Conservation (phyloP, 1,284 basidiomycete species). For the Leccinum variabile region DNA sequence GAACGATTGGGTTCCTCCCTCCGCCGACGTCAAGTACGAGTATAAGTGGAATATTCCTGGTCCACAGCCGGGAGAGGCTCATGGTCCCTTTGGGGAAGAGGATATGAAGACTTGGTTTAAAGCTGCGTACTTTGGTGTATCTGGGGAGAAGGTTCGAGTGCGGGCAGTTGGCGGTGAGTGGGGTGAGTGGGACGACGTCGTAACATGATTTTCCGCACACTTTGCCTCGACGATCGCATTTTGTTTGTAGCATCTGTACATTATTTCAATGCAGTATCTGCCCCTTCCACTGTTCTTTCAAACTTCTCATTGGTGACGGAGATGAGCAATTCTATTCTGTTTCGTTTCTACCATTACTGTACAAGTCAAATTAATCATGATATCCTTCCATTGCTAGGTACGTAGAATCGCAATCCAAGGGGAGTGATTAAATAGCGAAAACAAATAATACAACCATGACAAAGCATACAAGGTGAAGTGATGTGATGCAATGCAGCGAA, state of each 20-base stretch:
- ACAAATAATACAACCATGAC: constrained; percentile 27
- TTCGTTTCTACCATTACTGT: background rate
- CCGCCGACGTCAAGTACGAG: constrained; percentile 73
- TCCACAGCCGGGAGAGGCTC: constrained; percentile 52
- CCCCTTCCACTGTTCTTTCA: background rate
- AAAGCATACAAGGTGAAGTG: constrained; percentile 25
- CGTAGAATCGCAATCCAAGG: constrained; percentile 15
- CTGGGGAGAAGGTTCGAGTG: constrained; percentile 73
- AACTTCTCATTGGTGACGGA: background rate
- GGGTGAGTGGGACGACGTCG: constrained; percentile 66
- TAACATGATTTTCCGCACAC: constrained; percentile 39
- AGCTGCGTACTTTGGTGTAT: constrained; percentile 72
- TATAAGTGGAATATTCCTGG: constrained; percentile 72
- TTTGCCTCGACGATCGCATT: background rate
- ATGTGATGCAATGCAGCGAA: constrained; percentile 11
- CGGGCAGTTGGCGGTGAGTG: constrained; percentile 64
- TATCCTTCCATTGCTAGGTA: constrained; percentile 17
- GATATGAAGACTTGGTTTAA: constrained; percentile 76
- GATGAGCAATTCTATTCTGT: background rate
- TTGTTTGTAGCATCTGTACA: constrained; percentile 17
- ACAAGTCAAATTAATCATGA: constrained; percentile 22
- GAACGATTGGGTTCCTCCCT: constrained; percentile 70
- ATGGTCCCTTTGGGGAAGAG: constrained; percentile 75
- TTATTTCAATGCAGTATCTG: constrained; percentile 9
- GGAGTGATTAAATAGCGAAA: constrained; percentile 25